A percentile compares a stretch with the other conserved stretches of the same genome.
Evolutionary conservation across 768 basidiomycete species (phyloP).

Genomic region (Psilocybe subaeruginosa): DNA sequence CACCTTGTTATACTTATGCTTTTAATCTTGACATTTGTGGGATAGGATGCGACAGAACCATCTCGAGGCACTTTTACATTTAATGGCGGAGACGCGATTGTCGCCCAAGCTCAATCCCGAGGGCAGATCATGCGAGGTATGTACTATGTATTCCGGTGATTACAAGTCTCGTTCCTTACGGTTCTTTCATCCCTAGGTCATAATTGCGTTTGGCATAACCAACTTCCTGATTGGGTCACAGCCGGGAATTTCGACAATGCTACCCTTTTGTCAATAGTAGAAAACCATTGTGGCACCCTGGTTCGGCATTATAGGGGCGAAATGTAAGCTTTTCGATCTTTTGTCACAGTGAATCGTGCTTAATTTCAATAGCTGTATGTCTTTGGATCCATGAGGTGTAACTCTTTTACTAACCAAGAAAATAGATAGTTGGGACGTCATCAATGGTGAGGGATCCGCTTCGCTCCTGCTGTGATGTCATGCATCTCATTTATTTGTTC

Average conservation of each 20-base stretch:
- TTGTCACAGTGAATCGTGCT: background rate
- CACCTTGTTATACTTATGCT: background rate
- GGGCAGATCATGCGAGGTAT: constrained; percentile 50
- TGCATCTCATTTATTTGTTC: background rate
- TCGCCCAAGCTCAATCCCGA: constrained; percentile 44
- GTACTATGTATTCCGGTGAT: background rate
- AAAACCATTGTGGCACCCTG: constrained; percentile 50
- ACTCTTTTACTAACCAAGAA: background rate
- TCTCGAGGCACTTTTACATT: constrained; percentile 50
- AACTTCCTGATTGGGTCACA: constrained; percentile 55
- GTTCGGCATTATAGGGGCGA: constrained; percentile 58
- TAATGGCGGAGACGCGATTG: constrained; percentile 45
- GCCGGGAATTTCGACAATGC: constrained; percentile 43
- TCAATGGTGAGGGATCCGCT: constrained; percentile 43
- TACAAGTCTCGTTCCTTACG: background rate
- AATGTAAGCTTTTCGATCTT: constrained; percentile 33
- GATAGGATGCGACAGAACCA: constrained; percentile 56
- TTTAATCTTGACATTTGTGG: background rate
- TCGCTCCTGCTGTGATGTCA: background rate
- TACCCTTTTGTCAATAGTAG: constrained; percentile 45
- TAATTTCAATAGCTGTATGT: constrained; percentile 11
- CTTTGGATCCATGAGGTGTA: background rate
- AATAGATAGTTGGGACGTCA: constrained; percentile 52
- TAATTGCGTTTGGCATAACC: constrained; percentile 54
- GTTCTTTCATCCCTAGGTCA: constrained; percentile 31